Percentiles rank a stretch among this genome's conserved stretches.
Evolutionary conservation across 2,329 filamentous ascomycete species (phyloP).

Genomic region (Monilinia vaccinii-corymbosi): DNA sequence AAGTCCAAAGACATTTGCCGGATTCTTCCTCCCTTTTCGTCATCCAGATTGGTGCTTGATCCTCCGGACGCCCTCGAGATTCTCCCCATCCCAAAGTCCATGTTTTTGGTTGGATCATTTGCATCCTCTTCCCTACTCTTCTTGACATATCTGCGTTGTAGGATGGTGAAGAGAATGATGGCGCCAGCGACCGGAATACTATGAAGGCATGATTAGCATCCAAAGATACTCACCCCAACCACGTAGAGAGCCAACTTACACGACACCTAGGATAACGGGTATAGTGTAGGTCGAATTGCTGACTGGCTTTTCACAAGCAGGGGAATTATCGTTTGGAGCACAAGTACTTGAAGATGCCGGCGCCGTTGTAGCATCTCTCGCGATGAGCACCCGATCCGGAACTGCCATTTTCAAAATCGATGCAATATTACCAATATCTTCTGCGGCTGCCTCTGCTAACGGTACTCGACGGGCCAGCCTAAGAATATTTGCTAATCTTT

Average conservation of each 20-base stretch:
- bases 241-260: constrained; percentile 44
- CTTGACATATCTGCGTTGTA: constrained; percentile 70
- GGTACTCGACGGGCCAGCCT: constrained; percentile 23
- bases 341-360: constrained; percentile 26
- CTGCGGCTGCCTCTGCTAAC: constrained; percentile 7
- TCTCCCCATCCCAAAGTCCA: constrained; percentile 80
- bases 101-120: constrained; percentile 77
- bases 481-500: constrained; percentile 21
- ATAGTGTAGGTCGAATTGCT: constrained; percentile 48
- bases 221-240: not conserved
- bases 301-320: constrained; percentile 50
- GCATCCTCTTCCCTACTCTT: constrained; percentile 69
- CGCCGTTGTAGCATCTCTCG: constrained; percentile 17
- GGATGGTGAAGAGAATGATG: constrained; percentile 57
- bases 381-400: constrained; percentile 21
- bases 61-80: constrained; percentile 24
- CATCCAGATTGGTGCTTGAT: not conserved
- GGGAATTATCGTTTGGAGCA: constrained; percentile 27
- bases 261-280: constrained; percentile 59
- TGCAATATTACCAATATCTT: constrained; percentile 20
- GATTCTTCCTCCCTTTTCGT: constrained; percentile 32
- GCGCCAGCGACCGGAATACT: constrained; percentile 71
- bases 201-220: constrained; percentile 11
- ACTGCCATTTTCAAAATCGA: constrained; percentile 20
- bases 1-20: constrained; percentile 53